Evolutionary conservation across 495 filamentous ascomycete genomes (phyloP).

Genomic region (Thermothielavioides terrestris): DNA sequence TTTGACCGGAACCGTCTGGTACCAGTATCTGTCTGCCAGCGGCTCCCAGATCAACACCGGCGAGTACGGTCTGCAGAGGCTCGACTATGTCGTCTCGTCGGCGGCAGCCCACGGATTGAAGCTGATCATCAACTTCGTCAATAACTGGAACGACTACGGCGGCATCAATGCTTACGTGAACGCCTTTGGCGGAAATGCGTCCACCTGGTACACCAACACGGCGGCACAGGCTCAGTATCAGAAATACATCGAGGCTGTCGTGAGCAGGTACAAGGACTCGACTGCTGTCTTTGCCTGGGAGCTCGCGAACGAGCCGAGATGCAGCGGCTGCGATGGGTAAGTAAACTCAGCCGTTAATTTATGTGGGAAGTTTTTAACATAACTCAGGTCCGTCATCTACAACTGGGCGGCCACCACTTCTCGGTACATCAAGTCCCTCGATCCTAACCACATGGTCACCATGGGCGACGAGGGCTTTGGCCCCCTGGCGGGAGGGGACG

Average conservation of each 20-base stretch:
- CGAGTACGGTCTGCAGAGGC: conserved; percentile 52
- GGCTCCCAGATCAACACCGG: conserved; percentile 60
- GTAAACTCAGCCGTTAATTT: not conserved
- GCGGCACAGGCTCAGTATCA: conserved; percentile 50
- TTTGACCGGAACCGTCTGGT: conserved; percentile 45
- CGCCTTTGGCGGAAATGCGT: conserved; percentile 48
- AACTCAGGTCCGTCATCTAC: conserved; percentile 36
- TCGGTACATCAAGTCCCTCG: conserved; percentile 54
- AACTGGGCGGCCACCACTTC: conserved; percentile 53
- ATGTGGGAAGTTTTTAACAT: not conserved
- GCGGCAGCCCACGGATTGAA: conserved; percentile 47
- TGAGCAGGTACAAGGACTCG: conserved; percentile 49
- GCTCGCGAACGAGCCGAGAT: conserved; percentile 61
- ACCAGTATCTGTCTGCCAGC: conserved; percentile 46
- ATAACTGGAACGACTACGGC: conserved; percentile 54
- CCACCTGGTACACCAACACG: conserved; percentile 48
- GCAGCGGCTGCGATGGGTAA: conserved; percentile 40
- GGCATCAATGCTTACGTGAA: conserved; percentile 55
- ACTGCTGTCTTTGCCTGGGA: conserved; percentile 63
- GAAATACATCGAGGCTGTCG: conserved; percentile 52
- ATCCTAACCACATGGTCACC: conserved; percentile 56
- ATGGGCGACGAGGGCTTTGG: conserved; percentile 53
- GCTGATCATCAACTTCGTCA: conserved; percentile 49
- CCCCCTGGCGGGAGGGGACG: conserved; percentile 26
- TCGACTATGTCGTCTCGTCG: conserved; percentile 47